Conservation (phyloP, 2,329 filamentous ascomycete species). For the Neoascochyta sp. region DNA sequence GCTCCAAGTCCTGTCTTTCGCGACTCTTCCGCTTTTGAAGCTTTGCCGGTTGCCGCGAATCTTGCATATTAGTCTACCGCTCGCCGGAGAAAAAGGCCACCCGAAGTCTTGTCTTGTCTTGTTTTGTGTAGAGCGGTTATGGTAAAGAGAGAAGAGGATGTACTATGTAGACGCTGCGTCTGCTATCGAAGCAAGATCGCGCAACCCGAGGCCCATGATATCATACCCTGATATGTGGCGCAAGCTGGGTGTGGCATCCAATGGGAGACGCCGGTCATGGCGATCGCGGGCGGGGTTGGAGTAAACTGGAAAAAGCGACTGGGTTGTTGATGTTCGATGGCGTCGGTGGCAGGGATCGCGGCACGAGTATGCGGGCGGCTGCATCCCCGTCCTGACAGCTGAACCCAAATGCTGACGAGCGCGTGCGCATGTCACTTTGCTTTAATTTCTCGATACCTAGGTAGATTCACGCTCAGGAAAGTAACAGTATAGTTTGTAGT, state of each 20-base stretch:
- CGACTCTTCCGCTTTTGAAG: slow-evolving; percentile 33
- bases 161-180: no score
- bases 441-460: no score
- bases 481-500: slow-evolving; percentile 1
- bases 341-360: slow-evolving; percentile 13
- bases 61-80: slow-evolving; percentile 21
- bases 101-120: no score
- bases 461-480: no score
- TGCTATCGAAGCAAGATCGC: no score
- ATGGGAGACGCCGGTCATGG: slow-evolving; percentile 6
- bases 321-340: slow-evolving; percentile 19
- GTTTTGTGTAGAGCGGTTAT: no score
- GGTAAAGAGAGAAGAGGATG: no score
- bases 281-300: slow-evolving; percentile 12
- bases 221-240: slow-evolving; percentile 24
- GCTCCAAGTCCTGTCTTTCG: slow-evolving; percentile 25
- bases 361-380: no score
- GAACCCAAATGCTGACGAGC: no score
- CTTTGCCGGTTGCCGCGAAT: slow-evolving; percentile 25
- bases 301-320: slow-evolving; percentile 18
- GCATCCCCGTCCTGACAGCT: no score
- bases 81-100: no score
- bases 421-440: no score
- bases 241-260: slow-evolving; percentile 20
- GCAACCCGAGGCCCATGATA: slow-evolving; percentile 18